phyloP scores from a whole-genome alignment of 768 basidiomycete species.

The Russula lepida region DNA sequence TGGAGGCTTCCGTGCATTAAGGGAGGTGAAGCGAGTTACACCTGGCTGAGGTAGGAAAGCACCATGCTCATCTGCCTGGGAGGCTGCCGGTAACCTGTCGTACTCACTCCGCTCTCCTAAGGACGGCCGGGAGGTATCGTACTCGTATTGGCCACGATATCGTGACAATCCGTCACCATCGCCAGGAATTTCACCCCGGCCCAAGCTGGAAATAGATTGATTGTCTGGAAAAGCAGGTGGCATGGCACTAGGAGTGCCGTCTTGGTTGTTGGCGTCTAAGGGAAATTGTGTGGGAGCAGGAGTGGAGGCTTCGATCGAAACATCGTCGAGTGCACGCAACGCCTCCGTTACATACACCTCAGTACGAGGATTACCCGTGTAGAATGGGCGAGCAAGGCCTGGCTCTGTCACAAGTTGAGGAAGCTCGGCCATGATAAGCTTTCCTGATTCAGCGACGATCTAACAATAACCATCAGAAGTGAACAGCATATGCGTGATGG shows the following conservation, averaged over 20 bases:
- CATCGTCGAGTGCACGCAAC: conserved; percentile 43
- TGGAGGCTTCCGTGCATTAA: neutral
- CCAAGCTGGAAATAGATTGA: neutral
- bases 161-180: neutral
- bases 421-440: conserved; percentile 50
- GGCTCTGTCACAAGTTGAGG: conserved; percentile 74
- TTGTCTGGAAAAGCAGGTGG: neutral
- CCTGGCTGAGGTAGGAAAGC: neutral
- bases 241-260: neutral
- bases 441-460: conserved; percentile 51
- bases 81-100: neutral
- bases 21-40: neutral
- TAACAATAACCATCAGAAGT: conserved; percentile 21
- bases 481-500: neutral
- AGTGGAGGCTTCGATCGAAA: conserved; percentile 37
- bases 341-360: conserved; percentile 58
- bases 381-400: conserved; percentile 66
- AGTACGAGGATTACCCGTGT: conserved; percentile 57
- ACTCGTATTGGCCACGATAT: neutral
- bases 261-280: neutral
- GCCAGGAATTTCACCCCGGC: neutral
- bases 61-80: conserved; percentile 4
- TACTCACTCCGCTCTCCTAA: neutral
- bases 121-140: neutral
- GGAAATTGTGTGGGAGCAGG: conserved; percentile 23